Evolutionary conservation across 116 monocot species (phyloP), one percentile per base, ranked within the genome.

Genomic region (Zostera marina): DNA sequence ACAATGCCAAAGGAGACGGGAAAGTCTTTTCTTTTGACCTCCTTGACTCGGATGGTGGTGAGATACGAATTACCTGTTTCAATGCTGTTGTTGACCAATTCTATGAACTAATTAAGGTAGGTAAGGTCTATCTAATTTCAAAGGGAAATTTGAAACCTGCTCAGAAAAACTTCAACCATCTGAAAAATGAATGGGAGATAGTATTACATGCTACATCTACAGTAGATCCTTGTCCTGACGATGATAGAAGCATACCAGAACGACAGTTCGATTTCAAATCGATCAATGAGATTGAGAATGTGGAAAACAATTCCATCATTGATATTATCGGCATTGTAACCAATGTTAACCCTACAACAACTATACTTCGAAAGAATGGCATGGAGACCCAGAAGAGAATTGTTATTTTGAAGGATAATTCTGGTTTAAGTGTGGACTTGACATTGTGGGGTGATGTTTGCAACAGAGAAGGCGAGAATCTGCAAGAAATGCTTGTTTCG

Each of bases 11-110:
- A 59, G 92, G 92, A 59, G 92, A 92, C 68, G 92, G 92, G n/a
- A 92, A 92, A 63, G 92, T 87, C 3, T 92, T 92, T 57, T 87
- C 87, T 44, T 92, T 87, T 63, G 92, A 92, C 56, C 76, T 92
- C 25, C 83, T 92, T 62, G 92, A 92, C 61, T 83, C 83, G 32
- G 87, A 84, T 51, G 92, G 82, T 44, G 87, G 87, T 21, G 92
- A 87, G 71, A 92, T 92, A 44, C 72, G 87, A 53, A 83, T 49
- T 22, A 92, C 83, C 22, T 87, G 87, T 64, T 92, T 92, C 65
- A 87, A 87, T 77, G 66, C 77, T 16, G 64, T 78, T 41, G 79
- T 76, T 21, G 92, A 92, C 63, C 77, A 74, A 4, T 92, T 92
- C 63, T 83, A 72, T 62, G 74, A 79, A 25, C 47, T 56, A 44